Conservation (phyloP, 2,329 filamentous ascomycete species). For the Teratosphaeriaceae sp. region DNA sequence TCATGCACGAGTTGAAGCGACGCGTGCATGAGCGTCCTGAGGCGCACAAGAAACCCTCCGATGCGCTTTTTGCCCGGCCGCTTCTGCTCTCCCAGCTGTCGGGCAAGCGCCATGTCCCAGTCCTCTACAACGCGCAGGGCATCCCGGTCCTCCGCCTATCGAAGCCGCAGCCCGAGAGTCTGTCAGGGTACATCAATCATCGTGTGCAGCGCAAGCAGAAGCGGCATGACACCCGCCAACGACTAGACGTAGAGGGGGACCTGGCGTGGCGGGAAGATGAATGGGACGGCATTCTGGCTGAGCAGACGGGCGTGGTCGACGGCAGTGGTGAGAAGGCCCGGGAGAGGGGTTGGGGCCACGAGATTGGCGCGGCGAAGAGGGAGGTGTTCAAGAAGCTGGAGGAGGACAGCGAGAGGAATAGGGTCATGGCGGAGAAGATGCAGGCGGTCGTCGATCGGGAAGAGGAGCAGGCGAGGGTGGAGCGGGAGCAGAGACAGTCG, state of each 20-base stretch:
- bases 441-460: conserved; percentile 43
- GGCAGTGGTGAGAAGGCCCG: conserved; percentile 3
- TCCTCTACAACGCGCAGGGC: conserved; percentile 46
- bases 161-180: conserved; percentile 56
- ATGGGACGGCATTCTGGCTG: conserved; percentile 40
- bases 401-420: conserved; percentile 26
- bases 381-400: conserved; percentile 18
- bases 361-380: conserved; percentile 32
- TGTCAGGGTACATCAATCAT: conserved; percentile 53
- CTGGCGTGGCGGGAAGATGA: conserved; percentile 40
- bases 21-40: too few relatives aligned
- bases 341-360: conserved; percentile 27
- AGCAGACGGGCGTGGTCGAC: conserved; percentile 9
- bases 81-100: conserved; percentile 33
- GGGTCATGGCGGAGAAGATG: conserved; percentile 35
- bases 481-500: neutral
- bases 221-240: conserved; percentile 33
- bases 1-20: neutral
- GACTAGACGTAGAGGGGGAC: conserved; percentile 36
- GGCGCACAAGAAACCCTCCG: conserved; percentile 1
- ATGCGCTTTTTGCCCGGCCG: conserved; percentile 15
- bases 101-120: conserved; percentile 53
- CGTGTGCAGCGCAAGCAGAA: conserved; percentile 42
- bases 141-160: conserved; percentile 60
- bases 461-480: conserved; percentile 19